Evolutionary conservation across 768 basidiomycete genomes (phyloP).

Genomic region (Pseudohyphozyma bogoriensis): DNA sequence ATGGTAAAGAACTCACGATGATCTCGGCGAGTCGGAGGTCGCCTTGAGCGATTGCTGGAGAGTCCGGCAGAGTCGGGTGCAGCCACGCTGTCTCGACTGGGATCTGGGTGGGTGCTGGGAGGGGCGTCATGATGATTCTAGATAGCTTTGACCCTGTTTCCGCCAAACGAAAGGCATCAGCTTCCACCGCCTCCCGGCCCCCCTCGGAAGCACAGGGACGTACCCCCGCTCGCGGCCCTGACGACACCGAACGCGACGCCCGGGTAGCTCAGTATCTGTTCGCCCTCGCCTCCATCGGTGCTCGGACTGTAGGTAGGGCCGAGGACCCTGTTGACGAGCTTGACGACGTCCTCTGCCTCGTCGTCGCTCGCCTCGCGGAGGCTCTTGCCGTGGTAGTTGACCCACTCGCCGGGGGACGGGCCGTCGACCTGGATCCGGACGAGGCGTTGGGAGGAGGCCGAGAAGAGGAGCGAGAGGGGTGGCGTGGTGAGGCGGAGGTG

Average conservation of each 20-base stretch:
- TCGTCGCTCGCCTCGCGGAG: background rate
- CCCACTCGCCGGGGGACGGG: constrained; percentile 2
- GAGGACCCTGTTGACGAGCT: constrained; percentile 27
- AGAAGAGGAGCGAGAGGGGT: constrained; percentile 9
- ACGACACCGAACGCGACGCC: constrained; percentile 35
- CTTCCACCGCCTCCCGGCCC: background rate
- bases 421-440: constrained; percentile 1
- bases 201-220: background rate
- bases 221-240: constrained; percentile 21
- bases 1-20: constrained; percentile 9
- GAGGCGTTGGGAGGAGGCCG: background rate
- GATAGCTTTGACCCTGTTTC: constrained; percentile 5
- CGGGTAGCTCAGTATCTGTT: constrained; percentile 34
- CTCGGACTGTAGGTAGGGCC: constrained; percentile 33
- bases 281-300: background rate
- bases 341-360: constrained; percentile 16
- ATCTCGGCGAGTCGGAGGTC: constrained; percentile 31
- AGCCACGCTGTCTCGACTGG: constrained; percentile 13
- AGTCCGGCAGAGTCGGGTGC: background rate
- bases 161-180: too few relatives aligned
- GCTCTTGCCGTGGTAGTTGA: constrained; percentile 15
- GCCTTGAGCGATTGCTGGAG: constrained; percentile 1
- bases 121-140: constrained; percentile 15
- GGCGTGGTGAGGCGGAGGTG: constrained; percentile 11
- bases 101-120: background rate